phyloP scores from a whole-genome alignment of 1,139 yeast genomes.

The Pichia sp. region DNA sequence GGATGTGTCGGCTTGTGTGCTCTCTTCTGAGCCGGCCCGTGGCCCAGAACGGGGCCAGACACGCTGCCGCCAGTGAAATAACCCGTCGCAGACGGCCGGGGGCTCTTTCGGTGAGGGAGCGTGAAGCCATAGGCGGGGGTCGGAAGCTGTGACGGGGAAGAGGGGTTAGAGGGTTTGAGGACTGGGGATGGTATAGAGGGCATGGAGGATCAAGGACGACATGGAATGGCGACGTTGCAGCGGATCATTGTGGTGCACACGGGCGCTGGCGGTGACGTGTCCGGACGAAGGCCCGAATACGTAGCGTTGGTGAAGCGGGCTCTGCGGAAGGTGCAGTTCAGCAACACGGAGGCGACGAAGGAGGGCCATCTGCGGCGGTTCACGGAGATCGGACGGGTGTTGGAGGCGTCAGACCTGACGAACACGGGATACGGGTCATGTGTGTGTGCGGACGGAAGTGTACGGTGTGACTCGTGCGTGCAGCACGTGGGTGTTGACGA shows the following conservation, averaged over 20 bases:
- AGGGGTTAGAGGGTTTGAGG: neutral
- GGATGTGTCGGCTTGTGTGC: neutral
- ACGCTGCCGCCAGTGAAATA: neutral
- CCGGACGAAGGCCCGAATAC: neutral
- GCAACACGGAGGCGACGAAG: neutral
- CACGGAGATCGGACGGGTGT: constrained; percentile 26
- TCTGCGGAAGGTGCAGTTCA: neutral
- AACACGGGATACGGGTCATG: constrained; percentile 52
- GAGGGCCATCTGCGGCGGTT: constrained; percentile 3
- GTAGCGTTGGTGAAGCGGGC: neutral
- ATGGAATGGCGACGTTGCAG: neutral
- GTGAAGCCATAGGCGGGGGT: neutral
- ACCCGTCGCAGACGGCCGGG: neutral
- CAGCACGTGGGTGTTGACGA: constrained; percentile 8
- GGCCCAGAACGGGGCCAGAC: neutral
- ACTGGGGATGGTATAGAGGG: neutral
- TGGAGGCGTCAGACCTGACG: constrained; percentile 41
- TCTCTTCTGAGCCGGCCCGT: neutral
- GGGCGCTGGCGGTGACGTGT: neutral
- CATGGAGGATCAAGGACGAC: neutral
- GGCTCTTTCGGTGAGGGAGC: neutral
- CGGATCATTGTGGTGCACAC: neutral
- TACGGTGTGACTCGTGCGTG: constrained; percentile 43
- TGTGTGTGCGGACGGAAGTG: constrained; percentile 38
- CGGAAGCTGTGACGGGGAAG: neutral